Base-by-base conservation (phyloP, 805 yeast species). In the Cyberlindnera mrakii region DNA sequence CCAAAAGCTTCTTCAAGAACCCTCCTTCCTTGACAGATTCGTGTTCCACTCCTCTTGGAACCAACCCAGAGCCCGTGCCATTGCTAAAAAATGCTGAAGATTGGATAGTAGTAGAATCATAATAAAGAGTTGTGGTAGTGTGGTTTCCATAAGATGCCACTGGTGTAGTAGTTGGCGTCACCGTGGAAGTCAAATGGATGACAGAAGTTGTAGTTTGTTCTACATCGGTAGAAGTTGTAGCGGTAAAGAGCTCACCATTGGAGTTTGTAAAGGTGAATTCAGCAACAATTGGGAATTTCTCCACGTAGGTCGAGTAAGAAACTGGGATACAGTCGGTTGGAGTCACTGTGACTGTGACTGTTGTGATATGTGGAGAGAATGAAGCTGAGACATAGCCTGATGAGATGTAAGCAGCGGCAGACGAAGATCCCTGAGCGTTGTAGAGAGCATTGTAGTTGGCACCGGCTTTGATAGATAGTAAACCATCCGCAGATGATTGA, bases 261-360 rank as follows among this genome's bases (percentile, higher is more conserved):
- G 58, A 45, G 18, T 38, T 53, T 5, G 62, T 56, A 35, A 57
- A 35, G 8, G 62, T 57, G 49, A 57, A 57, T 2, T 50, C 36
- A 15, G 59, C 60, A 33, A 46, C 35, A 15, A 57, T 30, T 30
- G 59, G 47, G 17, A 52, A 35, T 19, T 48, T 49, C 20, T 41
- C 33, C 13, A 48, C 49, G 30, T 46, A 39, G 15, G 50, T 48
- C 30, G 55, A 43, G 17, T 41, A n/a, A 15, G 51, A 30, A 6
- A 50, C 34, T 7, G 43, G 46, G 33, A 43, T 40, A 35, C 52
- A 46, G 30, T 46, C 42, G 11, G 49, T 39, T 7, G 59, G 48
- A 14, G 54, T 45, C 19, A 41, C 47, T 8, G 59, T 53, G 33
- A 48, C 54, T 2, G 59, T 54, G 17, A 49, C 56, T 4, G 60